These are phyloP conservation scores for Rauvolfia tetraphylla DNA, from an alignment of 257 asterid species.

Conservation along the genomic window DNA sequence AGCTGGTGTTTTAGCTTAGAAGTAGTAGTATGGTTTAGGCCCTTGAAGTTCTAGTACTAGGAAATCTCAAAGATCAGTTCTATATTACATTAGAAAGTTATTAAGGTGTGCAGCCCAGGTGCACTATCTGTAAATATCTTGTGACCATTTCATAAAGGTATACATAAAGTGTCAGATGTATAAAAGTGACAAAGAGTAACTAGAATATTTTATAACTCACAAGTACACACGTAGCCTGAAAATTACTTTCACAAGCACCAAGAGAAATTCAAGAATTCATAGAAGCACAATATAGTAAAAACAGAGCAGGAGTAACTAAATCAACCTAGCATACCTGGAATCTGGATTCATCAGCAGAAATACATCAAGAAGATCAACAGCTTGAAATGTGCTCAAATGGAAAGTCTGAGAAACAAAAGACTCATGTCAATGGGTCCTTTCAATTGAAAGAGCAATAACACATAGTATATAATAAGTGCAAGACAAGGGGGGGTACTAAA, in stretches of 20 bases:
- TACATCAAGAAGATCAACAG: conserved; percentile 68
- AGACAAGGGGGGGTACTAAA: neutral
- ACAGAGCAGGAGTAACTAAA: neutral
- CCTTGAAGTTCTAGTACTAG: neutral
- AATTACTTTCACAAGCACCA: neutral
- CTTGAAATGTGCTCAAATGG: conserved; percentile 73
- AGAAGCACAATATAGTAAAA: neutral
- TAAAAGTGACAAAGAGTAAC: neutral
- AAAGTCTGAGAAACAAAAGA: conserved; percentile 47
- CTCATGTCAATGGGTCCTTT: conserved; percentile 15
- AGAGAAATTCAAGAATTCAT: neutral
- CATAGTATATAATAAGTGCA: neutral
- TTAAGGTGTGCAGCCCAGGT: neutral
- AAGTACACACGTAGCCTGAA: neutral
- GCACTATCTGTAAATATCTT: neutral
- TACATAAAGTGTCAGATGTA: neutral
- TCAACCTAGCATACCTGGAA: conserved; percentile 43
- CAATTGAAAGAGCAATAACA: neutral
- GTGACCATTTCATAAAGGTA: neutral
- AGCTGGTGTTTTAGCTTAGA: neutral
- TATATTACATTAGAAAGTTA: neutral
- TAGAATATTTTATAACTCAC: neutral
- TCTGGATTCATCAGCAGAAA: conserved; percentile 92
- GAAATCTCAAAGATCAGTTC: neutral
- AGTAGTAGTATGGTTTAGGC: neutral